These are phyloP conservation scores for Arthroderma uncinatum DNA, from an alignment of 2,329 filamentous ascomycete genomes.

Conservation along the genomic window DNA sequence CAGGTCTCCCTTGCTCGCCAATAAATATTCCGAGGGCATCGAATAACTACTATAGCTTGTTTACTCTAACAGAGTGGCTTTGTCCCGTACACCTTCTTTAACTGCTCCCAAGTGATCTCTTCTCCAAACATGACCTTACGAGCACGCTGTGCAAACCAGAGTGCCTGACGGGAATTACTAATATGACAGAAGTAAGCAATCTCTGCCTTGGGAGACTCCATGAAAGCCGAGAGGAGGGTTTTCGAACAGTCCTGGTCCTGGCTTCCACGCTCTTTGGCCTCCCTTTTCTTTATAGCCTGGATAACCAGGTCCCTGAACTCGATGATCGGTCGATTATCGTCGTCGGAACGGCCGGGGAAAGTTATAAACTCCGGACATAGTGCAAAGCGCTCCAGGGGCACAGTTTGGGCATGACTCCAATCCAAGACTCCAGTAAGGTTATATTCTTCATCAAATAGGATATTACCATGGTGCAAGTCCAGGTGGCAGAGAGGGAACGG, in stretches of 20 bases:
- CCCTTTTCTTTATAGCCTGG: slow-evolving; percentile 6
- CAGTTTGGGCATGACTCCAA: slow-evolving; percentile 28
- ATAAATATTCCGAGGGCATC: too few species aligned
- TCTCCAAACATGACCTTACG: slow-evolving; percentile 6
- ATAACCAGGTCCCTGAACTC: slow-evolving; percentile 10
- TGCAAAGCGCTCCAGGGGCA: slow-evolving; percentile 28
- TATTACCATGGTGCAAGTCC: slow-evolving; percentile 30
- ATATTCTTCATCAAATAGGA: slow-evolving; percentile 35
- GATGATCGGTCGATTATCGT: slow-evolving; percentile 18
- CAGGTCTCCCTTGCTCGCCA: too few species aligned
- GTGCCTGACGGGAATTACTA: slow-evolving; percentile 1
- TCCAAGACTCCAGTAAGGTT: slow-evolving; percentile 30
- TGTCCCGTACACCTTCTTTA: slow-evolving; percentile 6
- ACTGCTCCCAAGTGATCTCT: slow-evolving; percentile 6
- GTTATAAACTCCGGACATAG: slow-evolving; percentile 27
- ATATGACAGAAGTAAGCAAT: slow-evolving; percentile 5
- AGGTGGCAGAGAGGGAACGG: slow-evolving; percentile 30
- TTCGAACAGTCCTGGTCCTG: too few species aligned
- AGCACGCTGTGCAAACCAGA: slow-evolving; percentile 6
- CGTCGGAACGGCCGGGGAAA: slow-evolving; percentile 22
- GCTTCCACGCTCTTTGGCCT: not conserved
- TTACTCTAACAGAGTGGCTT: not conserved
- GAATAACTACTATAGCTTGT: too few species aligned
- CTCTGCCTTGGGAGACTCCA: not conserved
- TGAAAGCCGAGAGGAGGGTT: not conserved